A percentile compares a stretch with the other conserved stretches of the same genome.
Evolutionary conservation across 2,329 filamentous ascomycete species (phyloP).

Genomic region (Coleophoma cylindrospora): DNA sequence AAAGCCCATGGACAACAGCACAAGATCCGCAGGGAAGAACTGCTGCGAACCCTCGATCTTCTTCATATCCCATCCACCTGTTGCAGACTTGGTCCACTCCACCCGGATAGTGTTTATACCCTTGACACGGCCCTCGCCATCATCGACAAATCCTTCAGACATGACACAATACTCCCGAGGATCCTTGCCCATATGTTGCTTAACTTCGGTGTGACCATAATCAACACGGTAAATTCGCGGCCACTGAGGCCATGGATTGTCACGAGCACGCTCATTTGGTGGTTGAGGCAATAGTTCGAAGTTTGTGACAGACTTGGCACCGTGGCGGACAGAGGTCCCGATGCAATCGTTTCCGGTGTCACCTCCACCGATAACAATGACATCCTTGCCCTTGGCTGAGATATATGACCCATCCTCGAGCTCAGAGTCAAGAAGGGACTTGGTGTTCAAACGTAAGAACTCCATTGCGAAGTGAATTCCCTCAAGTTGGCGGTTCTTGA

Average conservation of each 20-base stretch:
- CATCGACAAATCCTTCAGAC: constrained; percentile 93
- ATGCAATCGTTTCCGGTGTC: constrained; percentile 98
- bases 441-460: constrained; percentile 96
- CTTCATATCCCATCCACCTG: constrained; percentile 98
- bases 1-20: constrained; percentile 96
- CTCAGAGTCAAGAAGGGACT: constrained; percentile 90
- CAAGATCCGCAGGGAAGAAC: constrained; percentile 93
- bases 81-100: constrained; percentile 88
- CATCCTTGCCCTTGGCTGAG: constrained; percentile 91
- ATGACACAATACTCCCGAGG: constrained; percentile 97
- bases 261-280: constrained; percentile 79
- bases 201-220: constrained; percentile 93
- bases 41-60: constrained; percentile 89
- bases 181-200: constrained; percentile 93
- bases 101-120: constrained; percentile 95
- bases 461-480: constrained; percentile 97
- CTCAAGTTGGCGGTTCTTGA: constrained; percentile 80
- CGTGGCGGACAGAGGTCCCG: constrained; percentile 91
- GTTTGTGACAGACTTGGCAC: constrained; percentile 93
- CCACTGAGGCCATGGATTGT: constrained; percentile 99
- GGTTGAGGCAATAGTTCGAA: constrained; percentile 94
- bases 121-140: constrained; percentile 82
- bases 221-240: constrained; percentile 97
- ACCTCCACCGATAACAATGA: constrained; percentile 94
- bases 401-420: constrained; percentile 82